Percentiles rank a stretch among this genome's conserved stretches.
Evolutionary conservation across 345 rosid genomes (phyloP).

Genomic region (Laguncularia racemosa): DNA sequence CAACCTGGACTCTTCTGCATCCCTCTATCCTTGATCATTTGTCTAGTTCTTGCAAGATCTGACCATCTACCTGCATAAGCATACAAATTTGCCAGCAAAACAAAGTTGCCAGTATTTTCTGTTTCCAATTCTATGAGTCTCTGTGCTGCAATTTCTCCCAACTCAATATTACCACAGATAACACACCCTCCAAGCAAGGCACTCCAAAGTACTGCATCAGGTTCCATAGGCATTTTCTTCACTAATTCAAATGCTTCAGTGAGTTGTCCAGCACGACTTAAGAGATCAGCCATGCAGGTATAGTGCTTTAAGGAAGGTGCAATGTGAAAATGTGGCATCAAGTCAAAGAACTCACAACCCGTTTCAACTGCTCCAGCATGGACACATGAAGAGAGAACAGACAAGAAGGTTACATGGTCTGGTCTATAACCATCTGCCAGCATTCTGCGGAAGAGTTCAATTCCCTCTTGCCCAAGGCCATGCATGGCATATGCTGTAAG

Average conservation of each 20-base stretch:
- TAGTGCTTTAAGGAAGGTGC: constrained; percentile 38
- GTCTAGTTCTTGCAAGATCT: constrained; percentile 28
- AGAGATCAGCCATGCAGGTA: constrained; percentile 52
- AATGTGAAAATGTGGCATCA: constrained; percentile 30
- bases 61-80: constrained; percentile 48
- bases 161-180: constrained; percentile 28
- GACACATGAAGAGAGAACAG: constrained; percentile 45
- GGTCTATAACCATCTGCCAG: constrained; percentile 31
- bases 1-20: constrained; percentile 50
- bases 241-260: constrained; percentile 36
- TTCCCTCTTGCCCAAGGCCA: constrained; percentile 45
- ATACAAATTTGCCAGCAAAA: constrained; percentile 42
- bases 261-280: constrained; percentile 40
- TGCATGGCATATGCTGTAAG: constrained; percentile 47
- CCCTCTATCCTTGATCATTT: constrained; percentile 24
- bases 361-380: constrained; percentile 35
- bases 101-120: constrained; percentile 35
- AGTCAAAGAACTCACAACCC: constrained; percentile 28
- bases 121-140: constrained; percentile 37
- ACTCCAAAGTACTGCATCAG: constrained; percentile 53
- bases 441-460: constrained; percentile 33
- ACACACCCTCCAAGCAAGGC: constrained; percentile 43
- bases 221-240: constrained; percentile 27
- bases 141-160: constrained; percentile 42
- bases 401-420: constrained; percentile 49